Evolutionary conservation across 2,329 filamentous ascomycete species (phyloP).

Genomic region (Phaeosphaeria sp.): DNA sequence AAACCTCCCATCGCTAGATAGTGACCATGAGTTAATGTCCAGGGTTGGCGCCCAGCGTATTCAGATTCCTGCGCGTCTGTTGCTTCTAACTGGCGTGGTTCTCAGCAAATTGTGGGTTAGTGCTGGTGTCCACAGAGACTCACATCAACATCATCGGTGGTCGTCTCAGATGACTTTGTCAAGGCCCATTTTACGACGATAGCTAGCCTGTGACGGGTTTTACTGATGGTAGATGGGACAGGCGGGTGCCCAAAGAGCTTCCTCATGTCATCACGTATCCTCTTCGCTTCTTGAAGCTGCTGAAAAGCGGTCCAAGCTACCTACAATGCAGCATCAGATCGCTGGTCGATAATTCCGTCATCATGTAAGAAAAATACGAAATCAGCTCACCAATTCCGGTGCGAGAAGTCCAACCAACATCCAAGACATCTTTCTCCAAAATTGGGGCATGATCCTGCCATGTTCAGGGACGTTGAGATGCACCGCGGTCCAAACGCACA

Average conservation of each 20-base stretch:
- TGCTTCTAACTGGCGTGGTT: neutral
- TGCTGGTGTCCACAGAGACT: neutral
- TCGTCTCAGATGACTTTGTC: neutral
- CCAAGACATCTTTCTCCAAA: constrained; percentile 11
- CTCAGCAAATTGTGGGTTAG: neutral
- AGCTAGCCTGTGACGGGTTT: neutral
- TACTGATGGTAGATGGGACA: neutral
- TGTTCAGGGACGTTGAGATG: constrained; percentile 18
- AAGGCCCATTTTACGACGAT: neutral
- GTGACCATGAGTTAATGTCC: constrained; percentile 11
- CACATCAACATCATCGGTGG: neutral
- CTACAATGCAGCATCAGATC: neutral
- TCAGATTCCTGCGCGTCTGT: neutral
- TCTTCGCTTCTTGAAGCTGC: neutral
- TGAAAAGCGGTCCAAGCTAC: neutral
- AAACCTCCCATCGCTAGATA: constrained; percentile 17
- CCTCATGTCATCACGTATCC: neutral
- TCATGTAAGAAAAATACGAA: neutral
- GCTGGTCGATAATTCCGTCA: neutral
- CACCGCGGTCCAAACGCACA: constrained; percentile 19
- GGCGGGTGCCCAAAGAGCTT: neutral
- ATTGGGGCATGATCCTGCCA: neutral
- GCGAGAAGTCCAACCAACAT: constrained; percentile 11
- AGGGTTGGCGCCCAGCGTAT: neutral
- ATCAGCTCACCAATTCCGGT: constrained; percentile 11